Evolutionary conservation across 2,329 filamentous ascomycete genomes (phyloP), one percentile per base, ranked within the genome.

Genomic region (Falciphora oryzae): DNA sequence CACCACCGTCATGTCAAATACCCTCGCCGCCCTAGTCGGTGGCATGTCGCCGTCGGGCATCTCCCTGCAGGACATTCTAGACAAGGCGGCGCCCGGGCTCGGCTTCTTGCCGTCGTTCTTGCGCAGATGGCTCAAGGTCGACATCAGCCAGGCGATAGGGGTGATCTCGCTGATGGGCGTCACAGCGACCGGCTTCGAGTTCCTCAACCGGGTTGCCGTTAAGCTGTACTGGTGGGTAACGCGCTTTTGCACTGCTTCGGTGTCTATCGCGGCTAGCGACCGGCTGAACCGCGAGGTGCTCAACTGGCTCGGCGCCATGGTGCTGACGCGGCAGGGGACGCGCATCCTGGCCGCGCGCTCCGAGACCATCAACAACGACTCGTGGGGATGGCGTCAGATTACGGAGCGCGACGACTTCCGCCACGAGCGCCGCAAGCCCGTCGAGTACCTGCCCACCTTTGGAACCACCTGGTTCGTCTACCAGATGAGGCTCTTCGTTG

Each of bases 371-470:
- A 69, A 74, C 44, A 71, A 70, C 59, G 73, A 76, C 29, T 71
- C 73, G 29, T 76, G 71, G 69, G 68, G 72, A n/a, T 73, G 71
- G 57, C 69, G 70, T 0, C 61, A 65, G 4, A 57, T 64, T 1
- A 64, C 70, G n/a, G 69, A 75, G 63, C 70, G 73, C 8, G 71
- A 73, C 60, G 74, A 77, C 67, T 71, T 69, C 58, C 68, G 71
- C 50, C 70, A 72, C 56, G 74, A 75, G 62, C 77, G 74, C 67
- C 70, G 76, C 22, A 65, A 71, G 2, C 73, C 76, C 0, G 73
- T 78, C 28, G 71, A 75, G 63, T 77, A 77, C 61, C 69, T 77
- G 5, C 75, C 76, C 3, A 76, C 74, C 2, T 78, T 77, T 44
- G 74, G 74, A 25, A 72, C 71, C 0, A 76, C 74, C 1, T 77